phyloP scores from a whole-genome alignment of 169 alveolate species.

The Cyclospora cayetanensis region DNA sequence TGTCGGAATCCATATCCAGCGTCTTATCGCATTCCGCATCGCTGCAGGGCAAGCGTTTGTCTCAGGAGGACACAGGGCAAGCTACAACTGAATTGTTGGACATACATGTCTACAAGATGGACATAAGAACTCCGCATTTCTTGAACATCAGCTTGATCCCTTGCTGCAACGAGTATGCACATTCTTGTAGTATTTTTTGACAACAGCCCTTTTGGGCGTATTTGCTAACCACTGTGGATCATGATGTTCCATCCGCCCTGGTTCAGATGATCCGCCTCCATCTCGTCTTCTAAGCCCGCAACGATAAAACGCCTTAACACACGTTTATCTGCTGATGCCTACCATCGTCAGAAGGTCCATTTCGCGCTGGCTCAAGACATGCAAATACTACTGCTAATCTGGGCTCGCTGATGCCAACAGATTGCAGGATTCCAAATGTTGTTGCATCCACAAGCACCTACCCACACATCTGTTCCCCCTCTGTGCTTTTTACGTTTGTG shows the following conservation, averaged over 20 bases:
- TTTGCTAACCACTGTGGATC: background rate
- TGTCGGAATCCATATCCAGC: background rate
- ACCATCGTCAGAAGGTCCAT: background rate
- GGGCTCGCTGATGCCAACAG: conserved; percentile 23
- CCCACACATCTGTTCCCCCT: no score
- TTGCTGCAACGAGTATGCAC: background rate
- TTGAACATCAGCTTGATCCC: conserved; percentile 24
- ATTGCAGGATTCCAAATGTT: conserved; percentile 39
- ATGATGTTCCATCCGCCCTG: conserved; percentile 52
- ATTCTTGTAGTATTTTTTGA: background rate
- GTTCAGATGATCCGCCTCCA: background rate
- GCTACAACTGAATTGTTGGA: background rate
- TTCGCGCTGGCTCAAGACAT: background rate
- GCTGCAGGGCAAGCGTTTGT: background rate
- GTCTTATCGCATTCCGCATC: conserved; percentile 47
- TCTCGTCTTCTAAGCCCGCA: background rate
- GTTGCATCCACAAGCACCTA: conserved; percentile 35
- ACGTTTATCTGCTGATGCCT: background rate
- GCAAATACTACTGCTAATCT: conserved; percentile 26
- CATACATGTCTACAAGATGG: conserved; percentile 45
- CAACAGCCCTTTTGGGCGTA: no score
- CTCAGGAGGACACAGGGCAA: no score
- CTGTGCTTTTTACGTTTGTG: no score
- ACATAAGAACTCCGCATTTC: conserved; percentile 11
- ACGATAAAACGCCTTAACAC: no score